Evolutionary conservation across 75 land plant species (phyloP).

Genomic region (Larix kaempferi): DNA sequence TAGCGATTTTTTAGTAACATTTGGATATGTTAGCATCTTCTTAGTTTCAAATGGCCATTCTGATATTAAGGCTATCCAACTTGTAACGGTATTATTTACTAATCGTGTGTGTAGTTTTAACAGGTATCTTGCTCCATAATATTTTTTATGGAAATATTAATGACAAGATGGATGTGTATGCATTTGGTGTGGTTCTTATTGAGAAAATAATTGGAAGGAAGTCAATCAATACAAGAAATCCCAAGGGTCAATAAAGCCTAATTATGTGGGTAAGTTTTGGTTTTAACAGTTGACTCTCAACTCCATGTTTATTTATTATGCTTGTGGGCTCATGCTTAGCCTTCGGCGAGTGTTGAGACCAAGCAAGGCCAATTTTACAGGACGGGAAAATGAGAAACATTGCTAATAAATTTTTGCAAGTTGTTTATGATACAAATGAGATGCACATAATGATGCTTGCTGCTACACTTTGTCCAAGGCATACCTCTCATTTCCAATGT

Average conservation of each 20-base stretch:
- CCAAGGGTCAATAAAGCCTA: constrained; percentile 78
- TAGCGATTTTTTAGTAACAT: constrained; percentile 82
- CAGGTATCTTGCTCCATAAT: constrained; percentile 97
- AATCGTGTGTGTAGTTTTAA: not conserved
- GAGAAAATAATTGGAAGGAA: constrained; percentile 76
- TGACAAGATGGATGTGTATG: constrained; percentile 88
- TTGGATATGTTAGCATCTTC: constrained; percentile 44
- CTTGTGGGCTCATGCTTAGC: not conserved
- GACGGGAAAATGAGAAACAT: constrained; percentile 32
- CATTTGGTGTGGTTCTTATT: constrained; percentile 94
- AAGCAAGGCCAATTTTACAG: constrained; percentile 66
- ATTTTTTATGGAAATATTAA: constrained; percentile 88
- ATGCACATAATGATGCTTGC: constrained; percentile 66
- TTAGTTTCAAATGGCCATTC: not conserved
- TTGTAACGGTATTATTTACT: not conserved
- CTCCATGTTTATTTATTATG: not conserved
- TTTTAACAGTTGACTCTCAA: not conserved
- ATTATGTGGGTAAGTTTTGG: constrained; percentile 69
- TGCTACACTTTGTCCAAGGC: constrained; percentile 64
- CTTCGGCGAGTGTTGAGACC: constrained; percentile 7
- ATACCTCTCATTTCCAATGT: constrained; percentile 58
- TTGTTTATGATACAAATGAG: constrained; percentile 36
- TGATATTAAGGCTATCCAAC: not conserved
- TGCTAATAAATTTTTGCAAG: constrained; percentile 50
- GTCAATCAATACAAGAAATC: constrained; percentile 52